Evolutionary conservation across 371 early-diverging fungal species (phyloP).

Genomic region (Umbelopsis sp.): DNA sequence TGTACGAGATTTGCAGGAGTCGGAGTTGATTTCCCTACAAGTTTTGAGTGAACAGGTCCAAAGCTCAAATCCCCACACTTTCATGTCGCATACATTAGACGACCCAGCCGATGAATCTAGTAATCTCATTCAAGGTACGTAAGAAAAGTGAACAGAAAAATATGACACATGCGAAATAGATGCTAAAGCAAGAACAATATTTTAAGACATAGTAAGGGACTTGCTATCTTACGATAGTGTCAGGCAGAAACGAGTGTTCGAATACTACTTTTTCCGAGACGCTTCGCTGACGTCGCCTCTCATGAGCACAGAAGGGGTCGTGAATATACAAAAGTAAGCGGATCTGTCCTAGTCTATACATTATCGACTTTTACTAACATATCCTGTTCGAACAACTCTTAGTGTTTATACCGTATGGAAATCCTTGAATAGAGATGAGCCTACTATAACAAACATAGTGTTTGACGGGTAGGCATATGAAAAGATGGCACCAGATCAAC

Average conservation of each 20-base stretch:
- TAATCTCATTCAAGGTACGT: constrained; percentile 5
- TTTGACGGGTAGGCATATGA: constrained; percentile 43
- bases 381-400: background rate
- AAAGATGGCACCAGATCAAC: background rate
- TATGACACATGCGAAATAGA: no score
- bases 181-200: background rate
- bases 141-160: background rate
- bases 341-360: background rate
- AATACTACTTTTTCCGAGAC: constrained; percentile 43
- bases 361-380: background rate
- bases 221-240: constrained; percentile 43
- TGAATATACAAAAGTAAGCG: constrained; percentile 52
- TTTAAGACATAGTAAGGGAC: constrained; percentile 38
- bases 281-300: constrained; percentile 52
- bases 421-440: constrained; percentile 51
- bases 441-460: constrained; percentile 45
- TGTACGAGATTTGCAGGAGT: background rate
- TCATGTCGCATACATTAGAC: constrained; percentile 7
- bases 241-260: constrained; percentile 39
- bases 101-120: constrained; percentile 1
- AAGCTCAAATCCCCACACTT: background rate
- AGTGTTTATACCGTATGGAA: constrained; percentile 58
- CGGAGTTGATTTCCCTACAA: background rate
- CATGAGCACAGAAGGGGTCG: constrained; percentile 48
- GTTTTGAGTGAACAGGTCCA: background rate